Conservation (phyloP, 768 basidiomycete genomes). For the Tylopilus felleus region DNA sequence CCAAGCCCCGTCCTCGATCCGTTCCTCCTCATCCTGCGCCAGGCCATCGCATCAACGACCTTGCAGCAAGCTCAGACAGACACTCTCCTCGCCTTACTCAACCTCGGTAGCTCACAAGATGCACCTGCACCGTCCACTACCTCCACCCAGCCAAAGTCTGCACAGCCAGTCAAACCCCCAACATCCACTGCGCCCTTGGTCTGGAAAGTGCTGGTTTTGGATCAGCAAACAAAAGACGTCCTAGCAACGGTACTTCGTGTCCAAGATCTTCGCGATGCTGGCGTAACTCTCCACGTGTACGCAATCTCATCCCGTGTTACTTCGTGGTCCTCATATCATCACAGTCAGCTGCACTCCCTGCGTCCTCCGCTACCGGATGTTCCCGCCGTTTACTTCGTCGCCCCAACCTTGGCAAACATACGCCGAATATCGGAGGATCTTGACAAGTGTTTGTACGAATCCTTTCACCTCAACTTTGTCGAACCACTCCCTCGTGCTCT, state of each 20-base stretch:
- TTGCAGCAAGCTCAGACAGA: slow-evolving; percentile 87
- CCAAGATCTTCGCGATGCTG: slow-evolving; percentile 93
- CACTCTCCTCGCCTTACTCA: slow-evolving; percentile 81
- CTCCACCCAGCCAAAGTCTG: slow-evolving; percentile 25
- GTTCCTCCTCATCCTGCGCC: slow-evolving; percentile 29
- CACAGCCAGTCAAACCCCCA: slow-evolving; percentile 46
- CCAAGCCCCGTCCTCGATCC: neutral
- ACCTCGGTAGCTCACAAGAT: slow-evolving; percentile 57
- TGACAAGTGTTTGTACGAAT: slow-evolving; percentile 84
- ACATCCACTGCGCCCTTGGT: slow-evolving; percentile 68
- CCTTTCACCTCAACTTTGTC: slow-evolving; percentile 93
- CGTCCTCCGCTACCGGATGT: slow-evolving; percentile 92
- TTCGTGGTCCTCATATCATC: slow-evolving; percentile 1
- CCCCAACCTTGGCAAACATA: slow-evolving; percentile 84
- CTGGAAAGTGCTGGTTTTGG: slow-evolving; percentile 95
- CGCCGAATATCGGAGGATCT: slow-evolving; percentile 92
- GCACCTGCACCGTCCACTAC: slow-evolving; percentile 27
- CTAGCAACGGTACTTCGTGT: slow-evolving; percentile 93
- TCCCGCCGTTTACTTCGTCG: slow-evolving; percentile 94
- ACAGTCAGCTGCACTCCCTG: slow-evolving; percentile 84
- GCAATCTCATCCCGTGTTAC: slow-evolving; percentile 30
- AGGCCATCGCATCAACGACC: slow-evolving; percentile 48
- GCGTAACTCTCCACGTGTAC: slow-evolving; percentile 97
- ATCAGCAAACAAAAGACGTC: slow-evolving; percentile 94
- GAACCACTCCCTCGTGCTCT: slow-evolving; percentile 85